Base-by-base conservation (phyloP, 331 rosid genomes). In the Spiraea crenata region DNA sequence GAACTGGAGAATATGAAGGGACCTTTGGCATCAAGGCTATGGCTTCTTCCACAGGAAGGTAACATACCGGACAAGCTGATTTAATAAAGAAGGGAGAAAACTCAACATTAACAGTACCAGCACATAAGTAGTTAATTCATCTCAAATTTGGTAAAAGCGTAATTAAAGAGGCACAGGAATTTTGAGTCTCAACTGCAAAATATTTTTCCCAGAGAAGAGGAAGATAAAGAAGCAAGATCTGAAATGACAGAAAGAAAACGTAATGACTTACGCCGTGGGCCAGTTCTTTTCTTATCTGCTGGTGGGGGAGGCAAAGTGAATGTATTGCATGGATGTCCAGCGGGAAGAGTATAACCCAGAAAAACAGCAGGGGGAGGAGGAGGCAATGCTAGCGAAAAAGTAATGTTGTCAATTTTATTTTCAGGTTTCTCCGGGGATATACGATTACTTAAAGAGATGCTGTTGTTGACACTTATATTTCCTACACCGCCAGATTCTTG, bases 61-160 rank as follows among this genome's bases (percentile, higher is more conserved):
- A 93, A 77, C 98, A 93, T 41, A 90, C 98, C 3, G 97, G 96
- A 82, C 98, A 93, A 63, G 98, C 97, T 93, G 88, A 79, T 77
- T 44, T 31, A 74, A 25, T 25, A 79, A 76, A 66, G 57, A 78
- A 69, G 51, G 45, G 63, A 66, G 16, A 64, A 62, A 64, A 64
- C 69, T 81, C 69, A 82, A 63, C 50, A 71, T 19, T 55, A 73
- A n/a, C 52, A 47, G 40, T 63, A 25, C 44, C 67, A 60, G 16
- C 62, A 57, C 40, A 5, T 40, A 5, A 19, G 34, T 74, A 5
- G 39, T 63, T 3, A 38, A 31, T 8, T 14, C 10, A 51, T 57
- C 55, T 55, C 17, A 3, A 44, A 49, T 12, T 57, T 34, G 11
- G 61, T 63, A 6, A 71, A 55, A 46, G 71, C 48, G 39, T 45